Evolutionary conservation across 306 rosid genomes (phyloP).

Genomic region (Pterocarpus macrocarpus): DNA sequence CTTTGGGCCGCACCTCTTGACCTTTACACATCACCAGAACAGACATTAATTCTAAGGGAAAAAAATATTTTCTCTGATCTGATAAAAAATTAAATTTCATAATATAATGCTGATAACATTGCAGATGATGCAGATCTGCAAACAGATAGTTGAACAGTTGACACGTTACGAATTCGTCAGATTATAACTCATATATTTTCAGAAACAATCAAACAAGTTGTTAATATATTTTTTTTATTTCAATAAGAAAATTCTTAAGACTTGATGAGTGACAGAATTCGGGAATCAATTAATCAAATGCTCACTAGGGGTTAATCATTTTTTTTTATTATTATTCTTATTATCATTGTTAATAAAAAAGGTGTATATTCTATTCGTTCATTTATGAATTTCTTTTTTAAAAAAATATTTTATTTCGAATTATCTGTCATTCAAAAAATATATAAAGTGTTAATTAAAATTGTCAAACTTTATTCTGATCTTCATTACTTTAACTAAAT

Average conservation of each 20-base stretch:
- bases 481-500: too few relatives aligned
- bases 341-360: not conserved
- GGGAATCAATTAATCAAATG: too few relatives aligned
- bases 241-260: too few relatives aligned
- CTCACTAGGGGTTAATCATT: too few relatives aligned
- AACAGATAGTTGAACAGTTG: conserved; percentile 6
- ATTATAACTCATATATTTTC: not conserved
- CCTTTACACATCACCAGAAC: conserved; percentile 47
- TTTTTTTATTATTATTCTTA: not conserved
- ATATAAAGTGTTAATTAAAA: too few relatives aligned
- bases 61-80: not conserved
- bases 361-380: not conserved
- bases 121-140: not conserved
- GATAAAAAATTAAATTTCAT: not conserved
- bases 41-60: conserved; percentile 50
- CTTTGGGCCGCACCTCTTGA: conserved; percentile 50
- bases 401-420: too few relatives aligned
- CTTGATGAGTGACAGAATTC: too few relatives aligned
- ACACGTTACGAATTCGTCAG: not conserved
- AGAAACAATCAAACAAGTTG: too few relatives aligned
- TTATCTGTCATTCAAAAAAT: too few relatives aligned
- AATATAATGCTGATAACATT: not conserved
- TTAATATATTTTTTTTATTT: too few relatives aligned
- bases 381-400: too few relatives aligned
- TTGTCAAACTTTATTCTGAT: too few relatives aligned